These are phyloP conservation scores for Calonectria pseudoreteaudii DNA, from an alignment of 2,329 filamentous ascomycete genomes.

Conservation along the genomic window DNA sequence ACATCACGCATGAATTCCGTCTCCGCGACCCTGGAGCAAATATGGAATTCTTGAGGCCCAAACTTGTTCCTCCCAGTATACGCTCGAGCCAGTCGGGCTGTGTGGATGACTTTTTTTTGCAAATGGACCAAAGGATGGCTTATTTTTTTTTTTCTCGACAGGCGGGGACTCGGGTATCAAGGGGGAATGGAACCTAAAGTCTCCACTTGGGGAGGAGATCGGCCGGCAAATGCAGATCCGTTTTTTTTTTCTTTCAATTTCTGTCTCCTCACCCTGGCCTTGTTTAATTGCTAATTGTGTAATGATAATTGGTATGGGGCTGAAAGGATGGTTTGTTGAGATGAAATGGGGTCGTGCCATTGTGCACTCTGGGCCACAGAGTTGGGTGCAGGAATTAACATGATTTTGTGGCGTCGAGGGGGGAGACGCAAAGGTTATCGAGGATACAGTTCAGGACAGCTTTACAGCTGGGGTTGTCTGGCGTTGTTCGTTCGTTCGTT, in stretches of 20 bases:
- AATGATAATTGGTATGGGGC: neutral
- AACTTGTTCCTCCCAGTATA: neutral
- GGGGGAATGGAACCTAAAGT: constrained; percentile 8
- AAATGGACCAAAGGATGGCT: neutral
- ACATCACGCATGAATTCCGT: neutral
- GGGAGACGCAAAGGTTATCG: constrained; percentile 1
- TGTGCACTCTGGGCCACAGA: neutral
- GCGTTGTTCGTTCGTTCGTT: neutral
- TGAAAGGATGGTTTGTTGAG: neutral
- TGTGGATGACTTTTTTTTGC: neutral
- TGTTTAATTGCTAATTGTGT: neutral
- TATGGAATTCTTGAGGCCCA: neutral
- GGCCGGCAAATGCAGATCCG: constrained; percentile 9
- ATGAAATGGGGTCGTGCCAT: neutral
- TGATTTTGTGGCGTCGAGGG: constrained; percentile 2
- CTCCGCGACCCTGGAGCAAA: neutral
- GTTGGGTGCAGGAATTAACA: neutral
- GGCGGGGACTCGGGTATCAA: constrained; percentile 48
- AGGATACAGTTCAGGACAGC: constrained; percentile 4
- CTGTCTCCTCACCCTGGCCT: neutral
- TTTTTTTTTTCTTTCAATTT: neutral
- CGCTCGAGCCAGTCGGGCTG: neutral
- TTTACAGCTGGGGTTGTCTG: constrained; percentile 2
- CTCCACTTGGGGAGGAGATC: neutral
- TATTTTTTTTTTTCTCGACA: neutral